phyloP scores from a whole-genome alignment of 2,329 filamentous ascomycete species.

The Ascochyta fabae region DNA sequence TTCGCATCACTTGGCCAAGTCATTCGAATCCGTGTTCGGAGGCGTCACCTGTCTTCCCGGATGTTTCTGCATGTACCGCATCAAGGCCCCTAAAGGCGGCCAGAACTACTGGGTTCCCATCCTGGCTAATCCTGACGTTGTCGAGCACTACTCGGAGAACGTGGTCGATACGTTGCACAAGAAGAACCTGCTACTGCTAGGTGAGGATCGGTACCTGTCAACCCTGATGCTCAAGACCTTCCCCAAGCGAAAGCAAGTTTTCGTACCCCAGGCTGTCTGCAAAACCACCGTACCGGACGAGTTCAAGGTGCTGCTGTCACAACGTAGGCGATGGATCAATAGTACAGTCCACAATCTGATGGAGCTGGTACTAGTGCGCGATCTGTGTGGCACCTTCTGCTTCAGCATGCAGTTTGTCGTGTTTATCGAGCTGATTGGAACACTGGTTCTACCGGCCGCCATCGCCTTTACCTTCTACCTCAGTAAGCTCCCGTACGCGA shows the following conservation, averaged over 20 bases:
- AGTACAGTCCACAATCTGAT: slow-evolving; percentile 98
- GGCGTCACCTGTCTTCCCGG: slow-evolving; percentile 98
- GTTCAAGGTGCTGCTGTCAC: slow-evolving; percentile 90
- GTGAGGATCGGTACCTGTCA: slow-evolving; percentile 93
- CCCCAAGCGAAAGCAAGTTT: slow-evolving; percentile 98
- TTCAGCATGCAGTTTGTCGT: slow-evolving; percentile 99
- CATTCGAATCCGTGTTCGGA: slow-evolving; percentile 97
- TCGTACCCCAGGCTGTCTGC: slow-evolving; percentile 97
- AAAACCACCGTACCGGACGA: slow-evolving; percentile 95
- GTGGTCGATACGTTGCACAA: slow-evolving; percentile 98
- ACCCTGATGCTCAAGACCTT: slow-evolving; percentile 99
- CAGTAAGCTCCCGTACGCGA: slow-evolving; percentile 63
- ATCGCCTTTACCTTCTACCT: slow-evolving; percentile 98
- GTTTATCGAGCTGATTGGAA: slow-evolving; percentile 93
- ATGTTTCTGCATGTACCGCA: slow-evolving; percentile 99
- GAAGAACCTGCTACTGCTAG: slow-evolving; percentile 90
- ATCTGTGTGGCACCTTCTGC: slow-evolving; percentile 98
- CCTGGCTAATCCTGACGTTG: slow-evolving; percentile 95
- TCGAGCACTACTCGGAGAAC: slow-evolving; percentile 99
- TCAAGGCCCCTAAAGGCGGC: slow-evolving; percentile 97
- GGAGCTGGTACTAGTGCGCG: slow-evolving; percentile 92
- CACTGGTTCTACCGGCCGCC: slow-evolving; percentile 90
- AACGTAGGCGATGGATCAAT: slow-evolving; percentile 98
- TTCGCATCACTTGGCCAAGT: slow-evolving; percentile 94
- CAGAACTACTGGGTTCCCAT: slow-evolving; percentile 99